Percentiles rank a stretch among this genome's conserved stretches.
Conservation (phyloP, 2,329 filamentous ascomycete species). For the Cryphonectria carpinicola region DNA sequence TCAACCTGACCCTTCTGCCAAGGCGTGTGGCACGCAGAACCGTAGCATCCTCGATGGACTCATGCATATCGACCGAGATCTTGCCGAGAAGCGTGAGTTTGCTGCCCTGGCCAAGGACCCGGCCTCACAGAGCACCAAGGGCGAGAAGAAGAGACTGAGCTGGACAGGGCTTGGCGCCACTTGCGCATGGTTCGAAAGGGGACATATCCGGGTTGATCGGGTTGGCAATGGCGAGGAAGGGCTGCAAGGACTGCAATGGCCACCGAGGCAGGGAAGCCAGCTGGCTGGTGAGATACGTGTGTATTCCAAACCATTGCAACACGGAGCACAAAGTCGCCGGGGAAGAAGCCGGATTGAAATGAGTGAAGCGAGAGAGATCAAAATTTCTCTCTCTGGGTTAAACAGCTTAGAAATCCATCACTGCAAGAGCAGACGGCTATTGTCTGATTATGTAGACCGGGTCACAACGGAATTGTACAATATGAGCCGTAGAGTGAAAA, state of each 20-base stretch:
- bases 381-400: neutral
- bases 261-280: slow-evolving; percentile 40
- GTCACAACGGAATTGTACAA: neutral
- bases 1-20: slow-evolving; percentile 29
- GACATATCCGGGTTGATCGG: slow-evolving; percentile 41
- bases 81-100: slow-evolving; percentile 47
- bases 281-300: slow-evolving; percentile 37
- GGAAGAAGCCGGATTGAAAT: neutral
- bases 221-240: slow-evolving; percentile 40
- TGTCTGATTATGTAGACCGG: neutral
- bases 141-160: slow-evolving; percentile 42
- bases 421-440: neutral
- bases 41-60: slow-evolving; percentile 39
- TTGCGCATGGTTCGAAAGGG: slow-evolving; percentile 35
- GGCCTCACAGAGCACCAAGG: slow-evolving; percentile 27
- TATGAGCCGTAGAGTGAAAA: neutral
- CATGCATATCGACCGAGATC: slow-evolving; percentile 44
- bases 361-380: neutral
- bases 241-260: slow-evolving; percentile 40
- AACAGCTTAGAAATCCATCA: neutral
- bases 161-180: slow-evolving; percentile 46
- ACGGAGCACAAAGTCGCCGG: neutral
- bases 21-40: slow-evolving; percentile 15
- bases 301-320: slow-evolving; percentile 7
- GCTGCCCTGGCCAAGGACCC: slow-evolving; percentile 43